A percentile compares a stretch with the other conserved stretches of the same genome.
Conservation (phyloP, 2,329 filamentous ascomycete genomes). For the Zopfia rhizophila region DNA sequence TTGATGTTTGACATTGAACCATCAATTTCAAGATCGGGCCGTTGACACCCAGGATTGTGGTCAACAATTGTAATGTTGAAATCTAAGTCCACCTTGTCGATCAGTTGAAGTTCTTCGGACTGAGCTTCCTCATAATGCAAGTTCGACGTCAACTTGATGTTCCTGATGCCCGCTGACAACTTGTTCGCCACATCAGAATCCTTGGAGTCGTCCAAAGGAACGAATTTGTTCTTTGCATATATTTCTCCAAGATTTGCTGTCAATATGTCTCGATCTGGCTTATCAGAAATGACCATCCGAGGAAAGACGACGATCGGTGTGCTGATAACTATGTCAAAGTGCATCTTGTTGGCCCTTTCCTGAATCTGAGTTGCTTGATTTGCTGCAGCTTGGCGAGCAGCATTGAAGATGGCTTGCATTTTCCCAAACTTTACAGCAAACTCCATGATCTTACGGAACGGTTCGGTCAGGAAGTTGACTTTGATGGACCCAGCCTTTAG, state of each 20-base stretch:
- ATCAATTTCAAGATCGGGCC: slow-evolving; percentile 91
- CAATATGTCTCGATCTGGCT: slow-evolving; percentile 79
- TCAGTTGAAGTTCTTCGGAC: slow-evolving; percentile 91
- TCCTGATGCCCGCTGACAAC: slow-evolving; percentile 88
- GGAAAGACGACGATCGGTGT: slow-evolving; percentile 98
- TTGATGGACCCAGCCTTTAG: slow-evolving; percentile 94
- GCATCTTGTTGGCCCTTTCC: slow-evolving; percentile 87
- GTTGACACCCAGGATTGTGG: slow-evolving; percentile 77
- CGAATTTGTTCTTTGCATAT: slow-evolving; percentile 94
- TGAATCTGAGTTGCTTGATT: slow-evolving; percentile 94
- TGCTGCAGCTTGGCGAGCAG: slow-evolving; percentile 91
- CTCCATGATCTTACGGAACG: slow-evolving; percentile 96
- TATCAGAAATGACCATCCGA: slow-evolving; percentile 75
- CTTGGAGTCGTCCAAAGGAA: slow-evolving; percentile 80
- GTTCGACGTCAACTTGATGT: slow-evolving; percentile 88
- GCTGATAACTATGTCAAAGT: slow-evolving; percentile 92
- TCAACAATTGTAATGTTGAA: slow-evolving; percentile 94
- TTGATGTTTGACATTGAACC: slow-evolving; percentile 95
- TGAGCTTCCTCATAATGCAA: slow-evolving; percentile 80
- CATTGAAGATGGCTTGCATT: slow-evolving; percentile 99
- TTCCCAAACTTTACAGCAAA: slow-evolving; percentile 99
- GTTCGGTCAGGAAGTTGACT: slow-evolving; percentile 96
- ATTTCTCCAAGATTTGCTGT: slow-evolving; percentile 97
- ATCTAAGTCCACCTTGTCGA: slow-evolving; percentile 93
- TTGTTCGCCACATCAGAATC: slow-evolving; percentile 84